These are phyloP conservation scores for Termitomyces sp. DNA, from an alignment of 768 basidiomycete species.

Conservation along the genomic window DNA sequence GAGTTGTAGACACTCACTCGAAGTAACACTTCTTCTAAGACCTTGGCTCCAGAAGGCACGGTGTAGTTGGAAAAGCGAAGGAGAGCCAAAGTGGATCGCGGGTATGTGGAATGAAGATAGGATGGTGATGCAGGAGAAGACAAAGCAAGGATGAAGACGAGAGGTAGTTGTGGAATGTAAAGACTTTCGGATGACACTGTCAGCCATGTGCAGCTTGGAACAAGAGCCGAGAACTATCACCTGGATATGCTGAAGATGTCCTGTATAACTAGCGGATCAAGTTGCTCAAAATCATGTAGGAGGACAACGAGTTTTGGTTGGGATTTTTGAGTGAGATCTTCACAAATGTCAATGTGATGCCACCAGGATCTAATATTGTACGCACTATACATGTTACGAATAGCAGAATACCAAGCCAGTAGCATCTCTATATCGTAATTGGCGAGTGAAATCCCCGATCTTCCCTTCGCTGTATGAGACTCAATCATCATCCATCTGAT, in stretches of 20 bases:
- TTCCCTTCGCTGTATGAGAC: conserved; percentile 37
- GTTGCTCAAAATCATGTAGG: conserved; percentile 73
- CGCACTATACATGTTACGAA: conserved; percentile 35
- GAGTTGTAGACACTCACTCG: conserved; percentile 35
- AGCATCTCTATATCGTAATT: conserved; percentile 61
- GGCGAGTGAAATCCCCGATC: conserved; percentile 48
- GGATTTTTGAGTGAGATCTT: conserved; percentile 6
- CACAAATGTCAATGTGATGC: not conserved
- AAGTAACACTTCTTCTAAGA: conserved; percentile 52
- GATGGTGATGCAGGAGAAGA: conserved; percentile 54
- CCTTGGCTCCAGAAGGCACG: conserved; percentile 42
- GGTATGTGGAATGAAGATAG: conserved; percentile 58
- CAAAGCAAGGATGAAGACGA: conserved; percentile 63
- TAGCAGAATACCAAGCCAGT: conserved; percentile 53
- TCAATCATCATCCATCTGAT: not conserved
- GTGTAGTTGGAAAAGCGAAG: conserved; percentile 51
- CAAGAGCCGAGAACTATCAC: conserved; percentile 27
- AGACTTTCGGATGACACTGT: conserved; percentile 35
- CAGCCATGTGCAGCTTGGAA: not conserved
- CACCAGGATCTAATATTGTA: not conserved
- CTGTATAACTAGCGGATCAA: conserved; percentile 58
- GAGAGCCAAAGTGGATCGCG: conserved; percentile 54
- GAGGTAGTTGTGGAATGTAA: conserved; percentile 48
- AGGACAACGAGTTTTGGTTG: conserved; percentile 50
- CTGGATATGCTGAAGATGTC: conserved; percentile 74